These are phyloP conservation scores for Cryphonectria parasitica DNA, from an alignment of 2,329 filamentous ascomycete genomes.

Conservation along the genomic window DNA sequence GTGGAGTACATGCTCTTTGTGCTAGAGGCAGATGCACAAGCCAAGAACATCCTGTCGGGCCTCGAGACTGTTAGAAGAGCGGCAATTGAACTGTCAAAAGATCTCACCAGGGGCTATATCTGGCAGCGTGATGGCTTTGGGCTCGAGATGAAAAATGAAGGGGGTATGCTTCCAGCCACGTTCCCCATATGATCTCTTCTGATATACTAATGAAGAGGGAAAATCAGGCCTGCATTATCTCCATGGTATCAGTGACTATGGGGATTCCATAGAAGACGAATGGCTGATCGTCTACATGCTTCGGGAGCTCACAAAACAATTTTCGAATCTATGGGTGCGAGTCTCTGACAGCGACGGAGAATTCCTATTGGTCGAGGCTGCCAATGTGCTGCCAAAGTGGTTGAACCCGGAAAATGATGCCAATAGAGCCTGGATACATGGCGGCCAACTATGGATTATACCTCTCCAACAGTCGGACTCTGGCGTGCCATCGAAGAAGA, in stretches of 20 bases:
- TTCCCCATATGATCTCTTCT: slow-evolving; percentile 1
- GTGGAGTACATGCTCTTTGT: slow-evolving; percentile 84
- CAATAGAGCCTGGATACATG: slow-evolving; percentile 87
- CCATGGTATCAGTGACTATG: slow-evolving; percentile 80
- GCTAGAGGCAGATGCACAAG: slow-evolving; percentile 60
- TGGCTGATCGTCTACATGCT: slow-evolving; percentile 95
- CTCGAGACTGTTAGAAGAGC: slow-evolving; percentile 75
- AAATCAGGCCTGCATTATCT: slow-evolving; percentile 61
- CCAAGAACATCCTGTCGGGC: slow-evolving; percentile 62
- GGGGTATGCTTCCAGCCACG: slow-evolving; percentile 49
- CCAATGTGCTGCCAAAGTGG: slow-evolving; percentile 85
- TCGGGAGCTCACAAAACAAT: slow-evolving; percentile 75
- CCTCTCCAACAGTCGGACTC: slow-evolving; percentile 50
- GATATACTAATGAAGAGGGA: slow-evolving; percentile 4
- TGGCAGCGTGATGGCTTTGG: slow-evolving; percentile 89
- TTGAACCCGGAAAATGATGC: slow-evolving; percentile 87
- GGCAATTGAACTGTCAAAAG: slow-evolving; percentile 63
- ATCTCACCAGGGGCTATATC: slow-evolving; percentile 81
- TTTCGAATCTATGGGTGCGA: slow-evolving; percentile 77
- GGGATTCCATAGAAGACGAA: slow-evolving; percentile 95
- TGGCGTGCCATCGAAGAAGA: slow-evolving; percentile 41
- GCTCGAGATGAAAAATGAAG: slow-evolving; percentile 65
- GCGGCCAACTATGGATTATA: slow-evolving; percentile 76
- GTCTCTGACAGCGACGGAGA: slow-evolving; percentile 90
- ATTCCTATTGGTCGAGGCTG: slow-evolving; percentile 92